Evolutionary conservation across 2,329 filamentous ascomycete species (phyloP).

Genomic region (Xylariaceae sp.): DNA sequence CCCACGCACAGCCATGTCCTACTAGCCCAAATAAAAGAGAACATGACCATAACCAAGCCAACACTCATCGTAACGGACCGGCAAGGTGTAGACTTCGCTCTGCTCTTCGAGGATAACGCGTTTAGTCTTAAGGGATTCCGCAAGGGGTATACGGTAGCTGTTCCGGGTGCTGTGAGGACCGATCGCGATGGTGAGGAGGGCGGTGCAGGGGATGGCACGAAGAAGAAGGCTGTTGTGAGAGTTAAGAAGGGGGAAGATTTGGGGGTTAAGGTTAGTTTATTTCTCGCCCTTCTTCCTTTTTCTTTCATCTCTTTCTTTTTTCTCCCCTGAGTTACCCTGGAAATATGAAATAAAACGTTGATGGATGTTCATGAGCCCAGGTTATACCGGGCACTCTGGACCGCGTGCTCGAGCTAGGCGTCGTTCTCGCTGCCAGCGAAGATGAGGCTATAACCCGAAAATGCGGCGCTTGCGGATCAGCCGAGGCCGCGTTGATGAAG

Average conservation of each 20-base stretch:
- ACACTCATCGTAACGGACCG: constrained; percentile 44
- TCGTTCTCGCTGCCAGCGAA: neutral
- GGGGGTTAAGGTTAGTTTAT: neutral
- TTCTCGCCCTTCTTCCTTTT: too few relatives aligned
- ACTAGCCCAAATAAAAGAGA: constrained; percentile 30
- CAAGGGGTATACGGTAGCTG: constrained; percentile 37
- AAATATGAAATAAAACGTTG: too few relatives aligned
- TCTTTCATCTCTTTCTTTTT: too few relatives aligned
- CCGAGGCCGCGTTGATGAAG: constrained; percentile 30
- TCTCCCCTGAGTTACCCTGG: too few relatives aligned
- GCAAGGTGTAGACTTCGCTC: constrained; percentile 38
- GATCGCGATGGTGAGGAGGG: constrained; percentile 36
- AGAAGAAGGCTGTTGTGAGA: too few relatives aligned
- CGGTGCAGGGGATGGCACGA: too few relatives aligned
- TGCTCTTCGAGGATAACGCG: constrained; percentile 41
- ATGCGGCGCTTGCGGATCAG: constrained; percentile 25
- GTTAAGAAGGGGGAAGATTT: constrained; percentile 15
- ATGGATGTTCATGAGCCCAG: too few relatives aligned
- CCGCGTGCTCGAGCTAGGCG: constrained; percentile 24
- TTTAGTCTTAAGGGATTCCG: constrained; percentile 34
- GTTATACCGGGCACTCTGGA: constrained; percentile 24
- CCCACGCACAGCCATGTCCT: too few relatives aligned
- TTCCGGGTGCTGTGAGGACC: constrained; percentile 34
- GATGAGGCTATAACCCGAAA: constrained; percentile 11
- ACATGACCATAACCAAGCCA: constrained; percentile 45